Evolutionary conservation across 441 rosid species (phyloP).

Genomic region (Adansonia gregorii): DNA sequence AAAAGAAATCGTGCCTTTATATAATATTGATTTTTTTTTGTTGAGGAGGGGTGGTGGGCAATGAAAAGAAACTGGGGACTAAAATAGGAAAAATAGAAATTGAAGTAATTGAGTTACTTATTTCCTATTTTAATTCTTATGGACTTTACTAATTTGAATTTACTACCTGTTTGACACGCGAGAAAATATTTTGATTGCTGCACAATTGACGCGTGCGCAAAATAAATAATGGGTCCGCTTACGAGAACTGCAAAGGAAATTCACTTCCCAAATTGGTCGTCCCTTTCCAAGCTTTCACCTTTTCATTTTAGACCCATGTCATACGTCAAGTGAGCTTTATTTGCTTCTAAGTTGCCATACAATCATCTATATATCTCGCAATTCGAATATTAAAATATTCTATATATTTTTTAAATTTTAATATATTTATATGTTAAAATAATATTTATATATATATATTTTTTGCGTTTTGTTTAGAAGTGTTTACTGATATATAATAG

Average conservation of each 20-base stretch:
- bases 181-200: neutral
- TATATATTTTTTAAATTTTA: too few relatives aligned
- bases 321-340: neutral
- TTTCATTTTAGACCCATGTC: neutral
- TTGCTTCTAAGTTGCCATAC: neutral
- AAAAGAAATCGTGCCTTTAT: neutral
- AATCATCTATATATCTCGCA: too few relatives aligned
- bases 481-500: too few relatives aligned
- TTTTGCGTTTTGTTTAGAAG: too few relatives aligned
- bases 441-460: too few relatives aligned
- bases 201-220: slow-evolving; percentile 11
- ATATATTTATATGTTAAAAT: too few relatives aligned
- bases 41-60: too few relatives aligned
- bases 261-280: neutral
- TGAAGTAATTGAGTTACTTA: neutral
- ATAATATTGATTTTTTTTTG: neutral
- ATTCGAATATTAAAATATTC: too few relatives aligned
- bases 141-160: neutral
- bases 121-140: neutral
- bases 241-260: neutral
- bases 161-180: neutral
- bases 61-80: neutral
- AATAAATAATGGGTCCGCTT: neutral
- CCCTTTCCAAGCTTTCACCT: neutral
- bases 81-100: neutral